Conservation (phyloP, 1,139 yeast genomes). For the Wickerhamomyces sp. region DNA sequence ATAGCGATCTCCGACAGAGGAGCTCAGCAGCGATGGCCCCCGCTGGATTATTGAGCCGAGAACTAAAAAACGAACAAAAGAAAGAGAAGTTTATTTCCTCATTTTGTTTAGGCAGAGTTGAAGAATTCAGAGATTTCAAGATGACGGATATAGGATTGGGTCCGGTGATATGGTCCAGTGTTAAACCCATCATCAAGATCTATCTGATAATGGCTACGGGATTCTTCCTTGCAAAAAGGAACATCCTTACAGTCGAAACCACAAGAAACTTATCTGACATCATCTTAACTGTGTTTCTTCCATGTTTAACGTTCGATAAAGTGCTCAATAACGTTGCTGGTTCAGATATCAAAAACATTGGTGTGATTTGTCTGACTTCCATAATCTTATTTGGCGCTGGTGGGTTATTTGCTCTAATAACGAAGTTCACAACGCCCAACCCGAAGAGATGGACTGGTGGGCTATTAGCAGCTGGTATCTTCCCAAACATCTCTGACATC, state of each 20-base stretch:
- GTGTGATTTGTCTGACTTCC: conserved; percentile 40
- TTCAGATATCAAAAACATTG: conserved; percentile 67
- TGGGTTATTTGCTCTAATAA: conserved; percentile 5
- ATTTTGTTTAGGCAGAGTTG: too few relatives aligned
- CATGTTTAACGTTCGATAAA: conserved; percentile 74
- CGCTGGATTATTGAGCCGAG: too few relatives aligned
- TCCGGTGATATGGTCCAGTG: conserved; percentile 71
- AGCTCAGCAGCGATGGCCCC: too few relatives aligned
- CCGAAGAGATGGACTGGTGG: conserved; percentile 85
- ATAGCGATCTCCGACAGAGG: too few relatives aligned
- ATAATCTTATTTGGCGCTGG: conserved; percentile 12
- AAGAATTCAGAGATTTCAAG: too few relatives aligned
- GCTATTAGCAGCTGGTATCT: conserved; percentile 63
- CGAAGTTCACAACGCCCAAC: conserved; percentile 33
- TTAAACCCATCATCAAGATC: conserved; percentile 85
- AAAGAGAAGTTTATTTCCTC: conserved; percentile 18
- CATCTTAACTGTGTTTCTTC: conserved; percentile 65
- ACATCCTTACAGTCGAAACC: conserved; percentile 69
- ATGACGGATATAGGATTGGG: too few relatives aligned
- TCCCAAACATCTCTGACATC: conserved; percentile 79
- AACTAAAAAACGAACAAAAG: neutral
- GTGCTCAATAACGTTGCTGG: conserved; percentile 67
- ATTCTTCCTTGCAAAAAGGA: conserved; percentile 55
- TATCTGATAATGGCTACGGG: conserved; percentile 75
- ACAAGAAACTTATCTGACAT: conserved; percentile 67